These are phyloP conservation scores for Paramecium tetraurelia DNA, from an alignment of 73 alveolate species.

Conservation along the genomic window DNA sequence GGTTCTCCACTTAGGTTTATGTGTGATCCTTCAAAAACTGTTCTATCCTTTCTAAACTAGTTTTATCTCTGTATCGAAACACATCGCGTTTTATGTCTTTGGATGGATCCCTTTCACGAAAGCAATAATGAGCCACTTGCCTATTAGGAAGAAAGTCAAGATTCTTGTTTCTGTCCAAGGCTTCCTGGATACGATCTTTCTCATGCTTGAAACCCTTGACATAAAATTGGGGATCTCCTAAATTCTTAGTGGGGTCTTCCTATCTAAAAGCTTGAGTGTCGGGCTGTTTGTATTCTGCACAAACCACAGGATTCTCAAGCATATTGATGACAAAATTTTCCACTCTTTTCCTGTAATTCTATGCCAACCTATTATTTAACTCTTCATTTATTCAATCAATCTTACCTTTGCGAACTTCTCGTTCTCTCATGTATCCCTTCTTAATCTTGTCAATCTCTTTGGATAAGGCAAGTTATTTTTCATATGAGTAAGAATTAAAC, in stretches of 20 bases:
- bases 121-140: conserved; percentile 49
- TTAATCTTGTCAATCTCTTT: conserved; percentile 27
- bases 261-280: conserved; percentile 12
- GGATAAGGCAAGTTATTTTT: neutral
- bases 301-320: conserved; percentile 59
- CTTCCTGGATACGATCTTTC: conserved; percentile 55
- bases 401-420: conserved; percentile 27
- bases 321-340: conserved; percentile 56
- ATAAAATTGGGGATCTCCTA: conserved; percentile 57
- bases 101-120: conserved; percentile 49
- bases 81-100: conserved; percentile 54
- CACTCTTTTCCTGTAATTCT: conserved; percentile 52
- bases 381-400: neutral
- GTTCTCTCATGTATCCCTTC: neutral
- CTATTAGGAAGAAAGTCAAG: conserved; percentile 56
- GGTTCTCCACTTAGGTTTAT: conserved; percentile 52
- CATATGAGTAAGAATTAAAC: conserved; percentile 32
- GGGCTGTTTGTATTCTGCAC: conserved; percentile 47
- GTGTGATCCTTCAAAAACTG: conserved; percentile 57
- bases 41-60: conserved; percentile 55
- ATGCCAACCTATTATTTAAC: conserved; percentile 11
- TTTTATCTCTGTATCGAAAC: conserved; percentile 50
- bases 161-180: conserved; percentile 49
- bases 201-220: conserved; percentile 61
- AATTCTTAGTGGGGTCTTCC: conserved; percentile 45